Base-by-base conservation (phyloP, 108 stramenopile species). In the Bacterosira constricta region DNA sequence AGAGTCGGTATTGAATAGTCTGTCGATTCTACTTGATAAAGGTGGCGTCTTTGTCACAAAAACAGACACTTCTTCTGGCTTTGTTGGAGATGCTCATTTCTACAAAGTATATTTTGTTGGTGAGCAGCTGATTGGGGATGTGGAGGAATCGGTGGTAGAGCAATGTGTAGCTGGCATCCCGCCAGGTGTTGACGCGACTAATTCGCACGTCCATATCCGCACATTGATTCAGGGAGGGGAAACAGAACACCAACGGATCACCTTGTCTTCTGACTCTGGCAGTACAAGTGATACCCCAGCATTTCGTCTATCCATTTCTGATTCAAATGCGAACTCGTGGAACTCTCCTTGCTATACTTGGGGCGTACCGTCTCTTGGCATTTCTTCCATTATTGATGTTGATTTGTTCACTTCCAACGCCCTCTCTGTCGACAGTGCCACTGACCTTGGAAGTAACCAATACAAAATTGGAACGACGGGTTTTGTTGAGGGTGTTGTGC, bases 91-190 rank as follows among this genome's bases (percentile, higher is more conserved):
- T 57, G 83, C 90, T 41, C 92, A 88, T 71, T 38, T 87, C n/a
- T 92, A 83, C 71, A 73, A 72, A 21, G 69, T 94, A 30, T 91
- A 90, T 74, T 94, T 92, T 47, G 52, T 64, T 52, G 89, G 90
- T 8, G 71, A 50, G 15, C 60, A 42, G 7, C 52, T 91, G 20
- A 34, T 73, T 12, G 88, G 91, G 31, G 84, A 94, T 60, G 80
- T 94, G 5, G 67, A 66, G 29, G 60, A 86, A 39, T 78, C 87
- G 36, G 49, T 49, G 6, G 75, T 70, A 31, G 63, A 73, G 54
- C 35, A 46, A 36, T 82, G 81, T 25, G 36, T 71, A 32, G 26
- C 11, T n/a, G 56, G 65, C 41, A 27, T 77, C 44, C 71, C 52
- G 31, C 55, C 39, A 54, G 62, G 57, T 34, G 69, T 80, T 45